Conservation (phyloP, 306 rosid genomes). For the Gynostemma pentaphyllum region DNA sequence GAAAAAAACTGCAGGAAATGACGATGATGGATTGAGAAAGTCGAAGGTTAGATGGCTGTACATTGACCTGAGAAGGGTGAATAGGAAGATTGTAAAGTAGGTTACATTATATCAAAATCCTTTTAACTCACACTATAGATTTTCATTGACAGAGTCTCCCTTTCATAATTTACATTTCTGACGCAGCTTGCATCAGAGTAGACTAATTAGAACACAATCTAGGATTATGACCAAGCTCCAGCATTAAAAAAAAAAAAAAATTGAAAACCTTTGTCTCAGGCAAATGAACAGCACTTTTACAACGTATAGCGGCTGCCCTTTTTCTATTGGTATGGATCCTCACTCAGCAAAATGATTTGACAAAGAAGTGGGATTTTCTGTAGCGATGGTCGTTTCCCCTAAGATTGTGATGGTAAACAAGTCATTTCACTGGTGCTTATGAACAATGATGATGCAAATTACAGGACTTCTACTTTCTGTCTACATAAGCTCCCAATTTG, state of each 20-base stretch:
- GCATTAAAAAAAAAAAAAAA: background rate
- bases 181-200: background rate
- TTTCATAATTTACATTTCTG: background rate
- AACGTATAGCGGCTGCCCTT: background rate
- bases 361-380: background rate
- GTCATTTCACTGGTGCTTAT: background rate
- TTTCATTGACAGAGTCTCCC: background rate
- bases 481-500: slow-evolving; percentile 73
- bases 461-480: slow-evolving; percentile 46
- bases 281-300: background rate
- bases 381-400: background rate
- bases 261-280: background rate
- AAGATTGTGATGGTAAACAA: slow-evolving; percentile 3
- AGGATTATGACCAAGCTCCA: background rate
- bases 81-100: background rate
- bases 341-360: background rate
- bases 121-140: too few relatives aligned
- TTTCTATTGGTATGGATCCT: background rate
- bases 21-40: too few relatives aligned
- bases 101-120: background rate
- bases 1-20: background rate
- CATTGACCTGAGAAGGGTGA: background rate
- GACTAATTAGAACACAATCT: background rate
- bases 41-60: too few relatives aligned
- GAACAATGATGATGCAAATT: background rate